Evolutionary conservation across 108 stramenopile genomes (phyloP).

Genomic region (Aureococcus anophagefferens): DNA sequence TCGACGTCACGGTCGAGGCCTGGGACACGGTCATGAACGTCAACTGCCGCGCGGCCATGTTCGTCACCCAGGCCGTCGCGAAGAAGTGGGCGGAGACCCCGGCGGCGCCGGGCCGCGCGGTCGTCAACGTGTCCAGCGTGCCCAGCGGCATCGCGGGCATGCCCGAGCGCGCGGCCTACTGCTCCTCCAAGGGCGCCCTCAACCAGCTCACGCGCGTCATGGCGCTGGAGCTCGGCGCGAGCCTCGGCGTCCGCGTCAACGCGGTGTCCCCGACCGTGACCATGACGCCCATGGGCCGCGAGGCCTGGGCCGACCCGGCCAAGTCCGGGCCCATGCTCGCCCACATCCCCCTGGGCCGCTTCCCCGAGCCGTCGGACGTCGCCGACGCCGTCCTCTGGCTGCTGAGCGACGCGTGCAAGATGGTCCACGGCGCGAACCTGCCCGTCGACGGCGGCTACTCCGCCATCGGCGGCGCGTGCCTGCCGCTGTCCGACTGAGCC

Average conservation of each 20-base stretch:
- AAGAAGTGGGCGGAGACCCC: background rate
- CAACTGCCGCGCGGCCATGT: background rate
- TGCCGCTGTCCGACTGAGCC: too few species aligned
- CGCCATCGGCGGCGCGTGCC: background rate
- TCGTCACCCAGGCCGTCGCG: background rate
- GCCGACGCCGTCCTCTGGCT: background rate
- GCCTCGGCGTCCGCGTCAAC: background rate
- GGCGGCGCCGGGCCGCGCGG: background rate
- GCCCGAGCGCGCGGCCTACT: background rate
- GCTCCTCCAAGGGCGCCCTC: background rate
- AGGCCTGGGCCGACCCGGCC: background rate
- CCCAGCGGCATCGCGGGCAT: background rate
- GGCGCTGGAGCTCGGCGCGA: background rate
- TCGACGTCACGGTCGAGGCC: background rate
- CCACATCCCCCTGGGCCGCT: background rate
- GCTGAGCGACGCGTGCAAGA: background rate
- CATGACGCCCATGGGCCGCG: background rate
- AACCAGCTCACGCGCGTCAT: background rate
- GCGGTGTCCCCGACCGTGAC: background rate
- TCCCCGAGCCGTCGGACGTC: background rate
- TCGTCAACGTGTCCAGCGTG: background rate
- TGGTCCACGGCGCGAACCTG: background rate
- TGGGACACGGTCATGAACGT: background rate
- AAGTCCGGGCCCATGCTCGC: background rate
- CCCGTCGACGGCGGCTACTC: background rate